Evolutionary conservation across 106 monocot genomes (phyloP).

Genomic region (Dioscorea alata): DNA sequence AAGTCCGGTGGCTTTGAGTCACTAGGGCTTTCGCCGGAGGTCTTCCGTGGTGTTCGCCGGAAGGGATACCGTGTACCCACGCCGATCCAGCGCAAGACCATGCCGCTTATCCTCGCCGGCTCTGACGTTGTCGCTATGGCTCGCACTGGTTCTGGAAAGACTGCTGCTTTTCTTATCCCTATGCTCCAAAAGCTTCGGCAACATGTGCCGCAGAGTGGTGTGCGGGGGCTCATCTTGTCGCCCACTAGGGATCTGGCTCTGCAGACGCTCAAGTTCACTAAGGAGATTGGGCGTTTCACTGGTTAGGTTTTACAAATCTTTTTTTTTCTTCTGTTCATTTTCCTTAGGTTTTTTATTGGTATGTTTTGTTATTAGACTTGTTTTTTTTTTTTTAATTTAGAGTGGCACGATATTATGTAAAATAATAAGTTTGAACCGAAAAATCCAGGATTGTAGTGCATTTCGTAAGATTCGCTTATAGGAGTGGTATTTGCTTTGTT

Average conservation of each 20-base stretch:
- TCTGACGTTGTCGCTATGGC: conserved; percentile 94
- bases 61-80: conserved; percentile 94
- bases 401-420: no score
- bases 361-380: neutral
- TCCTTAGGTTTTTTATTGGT: neutral
- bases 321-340: neutral
- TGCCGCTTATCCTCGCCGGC: conserved; percentile 82
- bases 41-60: conserved; percentile 61
- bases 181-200: conserved; percentile 83
- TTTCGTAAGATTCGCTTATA: no score
- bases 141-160: conserved; percentile 91
- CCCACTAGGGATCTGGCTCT: conserved; percentile 89
- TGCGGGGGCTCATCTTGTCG: conserved; percentile 78
- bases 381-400: neutral
- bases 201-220: conserved; percentile 56
- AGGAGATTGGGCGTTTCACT: conserved; percentile 84
- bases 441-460: no score
- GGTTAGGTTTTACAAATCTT: conserved; percentile 27
- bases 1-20: conserved; percentile 91
- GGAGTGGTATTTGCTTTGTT: no score
- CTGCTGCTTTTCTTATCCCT: conserved; percentile 82
- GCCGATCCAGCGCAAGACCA: conserved; percentile 89
- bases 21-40: conserved; percentile 53
- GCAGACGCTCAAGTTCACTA: conserved; percentile 87
- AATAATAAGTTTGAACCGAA: no score